These are phyloP conservation scores for Aspergillus heteromorphus DNA, from an alignment of 495 filamentous ascomycete species.

Conservation along the genomic window DNA sequence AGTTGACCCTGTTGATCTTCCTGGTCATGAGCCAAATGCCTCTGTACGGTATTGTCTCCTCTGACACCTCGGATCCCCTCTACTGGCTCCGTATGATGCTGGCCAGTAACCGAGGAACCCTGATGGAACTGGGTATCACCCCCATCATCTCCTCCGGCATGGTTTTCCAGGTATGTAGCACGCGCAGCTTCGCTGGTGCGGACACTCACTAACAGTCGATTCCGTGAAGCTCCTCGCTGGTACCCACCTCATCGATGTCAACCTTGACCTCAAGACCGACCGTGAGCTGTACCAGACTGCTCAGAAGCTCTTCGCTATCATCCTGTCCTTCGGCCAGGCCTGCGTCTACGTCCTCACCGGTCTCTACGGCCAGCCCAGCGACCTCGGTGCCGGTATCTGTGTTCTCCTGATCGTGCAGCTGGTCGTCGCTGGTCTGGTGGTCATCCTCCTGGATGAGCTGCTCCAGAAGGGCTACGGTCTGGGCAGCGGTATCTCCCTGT, in stretches of 20 bases:
- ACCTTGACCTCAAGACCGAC: constrained; percentile 98
- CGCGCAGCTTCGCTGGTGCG: background rate
- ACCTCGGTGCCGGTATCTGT: constrained; percentile 96
- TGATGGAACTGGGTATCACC: constrained; percentile 99
- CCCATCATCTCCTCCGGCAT: constrained; percentile 99
- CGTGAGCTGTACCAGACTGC: constrained; percentile 99
- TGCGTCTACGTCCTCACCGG: constrained; percentile 96
- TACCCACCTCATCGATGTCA: constrained; percentile 99
- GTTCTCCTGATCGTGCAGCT: constrained; percentile 96
- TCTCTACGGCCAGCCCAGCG: constrained; percentile 92
- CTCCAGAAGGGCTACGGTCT: constrained; percentile 99
- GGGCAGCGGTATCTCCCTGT: constrained; percentile 96
- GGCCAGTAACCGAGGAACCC: constrained; percentile 95
- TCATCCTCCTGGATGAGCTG: constrained; percentile 98
- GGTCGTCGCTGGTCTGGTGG: constrained; percentile 92
- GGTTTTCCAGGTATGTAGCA: constrained; percentile 80
- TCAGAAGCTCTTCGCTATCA: constrained; percentile 98
- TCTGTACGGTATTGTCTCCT: constrained; percentile 90
- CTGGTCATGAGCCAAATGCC: constrained; percentile 99
- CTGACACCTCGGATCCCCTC: constrained; percentile 92
- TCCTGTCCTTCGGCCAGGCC: constrained; percentile 93
- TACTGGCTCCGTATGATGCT: constrained; percentile 99
- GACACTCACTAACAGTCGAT: background rate
- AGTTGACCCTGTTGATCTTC: constrained; percentile 94
- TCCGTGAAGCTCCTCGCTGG: constrained; percentile 73